Conservation (phyloP, 306 rosid genomes). For the Pterocarpus santalinus region DNA sequence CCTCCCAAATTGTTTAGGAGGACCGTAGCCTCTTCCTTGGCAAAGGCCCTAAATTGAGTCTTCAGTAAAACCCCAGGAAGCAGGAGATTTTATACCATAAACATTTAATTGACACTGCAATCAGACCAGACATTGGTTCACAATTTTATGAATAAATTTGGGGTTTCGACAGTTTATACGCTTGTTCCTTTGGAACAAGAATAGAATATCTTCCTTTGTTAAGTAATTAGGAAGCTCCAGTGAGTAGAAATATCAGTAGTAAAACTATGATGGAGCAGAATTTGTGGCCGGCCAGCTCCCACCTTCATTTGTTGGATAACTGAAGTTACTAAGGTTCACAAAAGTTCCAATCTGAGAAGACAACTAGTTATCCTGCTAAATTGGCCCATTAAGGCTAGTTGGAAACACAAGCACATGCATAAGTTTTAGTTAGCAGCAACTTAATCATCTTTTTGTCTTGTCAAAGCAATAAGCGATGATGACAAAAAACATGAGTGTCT, state of each 20-base stretch:
- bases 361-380: constrained; percentile 62
- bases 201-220: constrained; percentile 4
- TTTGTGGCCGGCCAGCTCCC: constrained; percentile 53
- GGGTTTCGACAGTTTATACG: constrained; percentile 4
- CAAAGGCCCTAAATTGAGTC: background rate
- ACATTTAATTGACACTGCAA: background rate
- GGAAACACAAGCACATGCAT: constrained; percentile 88
- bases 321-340: constrained; percentile 43
- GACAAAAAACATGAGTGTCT: constrained; percentile 58
- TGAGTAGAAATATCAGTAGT: background rate
- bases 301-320: constrained; percentile 60
- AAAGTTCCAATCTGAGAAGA: constrained; percentile 64
- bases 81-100: background rate
- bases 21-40: too few species aligned
- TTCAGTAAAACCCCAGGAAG: constrained; percentile 11
- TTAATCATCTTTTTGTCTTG: constrained; percentile 63
- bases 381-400: constrained; percentile 68
- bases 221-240: background rate
- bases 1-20: too few species aligned
- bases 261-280: constrained; percentile 47
- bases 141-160: background rate
- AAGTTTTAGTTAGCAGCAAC: constrained; percentile 61
- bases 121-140: background rate
- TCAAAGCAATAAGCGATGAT: constrained; percentile 56
- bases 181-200: background rate